Percentiles rank a stretch among this genome's conserved stretches.
These are phyloP conservation scores for Penicillium crystallinum DNA, from an alignment of 495 filamentous ascomycete species.

Conservation along the genomic window DNA sequence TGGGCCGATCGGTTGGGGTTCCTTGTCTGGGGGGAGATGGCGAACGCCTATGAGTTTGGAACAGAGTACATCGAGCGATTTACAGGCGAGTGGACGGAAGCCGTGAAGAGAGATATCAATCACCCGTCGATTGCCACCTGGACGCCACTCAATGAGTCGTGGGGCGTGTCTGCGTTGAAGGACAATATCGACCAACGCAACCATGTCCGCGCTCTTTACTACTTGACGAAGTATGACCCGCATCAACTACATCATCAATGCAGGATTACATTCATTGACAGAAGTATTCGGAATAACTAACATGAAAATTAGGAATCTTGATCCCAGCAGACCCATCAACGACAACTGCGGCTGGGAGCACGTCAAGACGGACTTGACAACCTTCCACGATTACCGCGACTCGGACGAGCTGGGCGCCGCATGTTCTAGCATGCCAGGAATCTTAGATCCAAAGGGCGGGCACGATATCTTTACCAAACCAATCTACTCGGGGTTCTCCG, in stretches of 20 bases:
- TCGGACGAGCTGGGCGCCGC: constrained; percentile 40
- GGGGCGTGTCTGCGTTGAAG: constrained; percentile 50
- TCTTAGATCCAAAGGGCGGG: constrained; percentile 40
- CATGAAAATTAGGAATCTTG: constrained; percentile 35
- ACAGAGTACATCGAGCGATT: constrained; percentile 48
- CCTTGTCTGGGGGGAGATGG: constrained; percentile 40
- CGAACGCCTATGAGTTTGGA: constrained; percentile 46
- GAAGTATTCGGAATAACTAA: background rate
- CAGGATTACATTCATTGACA: background rate
- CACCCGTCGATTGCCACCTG: constrained; percentile 57
- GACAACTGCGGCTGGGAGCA: constrained; percentile 65
- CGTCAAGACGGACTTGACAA: constrained; percentile 52
- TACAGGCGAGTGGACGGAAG: constrained; percentile 51
- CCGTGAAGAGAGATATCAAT: constrained; percentile 53
- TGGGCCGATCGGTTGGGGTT: constrained; percentile 40
- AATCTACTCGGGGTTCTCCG: constrained; percentile 23
- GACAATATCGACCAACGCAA: constrained; percentile 50
- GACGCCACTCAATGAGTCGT: constrained; percentile 60
- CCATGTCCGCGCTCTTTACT: constrained; percentile 54
- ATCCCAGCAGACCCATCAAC: constrained; percentile 54
- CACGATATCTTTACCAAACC: constrained; percentile 46
- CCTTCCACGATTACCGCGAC: constrained; percentile 58
- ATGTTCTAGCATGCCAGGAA: constrained; percentile 40
- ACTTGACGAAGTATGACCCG: constrained; percentile 49
- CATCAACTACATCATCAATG: background rate